Evolutionary conservation across 768 basidiomycete genomes (phyloP).

Genomic region (Lactarius sp.): DNA sequence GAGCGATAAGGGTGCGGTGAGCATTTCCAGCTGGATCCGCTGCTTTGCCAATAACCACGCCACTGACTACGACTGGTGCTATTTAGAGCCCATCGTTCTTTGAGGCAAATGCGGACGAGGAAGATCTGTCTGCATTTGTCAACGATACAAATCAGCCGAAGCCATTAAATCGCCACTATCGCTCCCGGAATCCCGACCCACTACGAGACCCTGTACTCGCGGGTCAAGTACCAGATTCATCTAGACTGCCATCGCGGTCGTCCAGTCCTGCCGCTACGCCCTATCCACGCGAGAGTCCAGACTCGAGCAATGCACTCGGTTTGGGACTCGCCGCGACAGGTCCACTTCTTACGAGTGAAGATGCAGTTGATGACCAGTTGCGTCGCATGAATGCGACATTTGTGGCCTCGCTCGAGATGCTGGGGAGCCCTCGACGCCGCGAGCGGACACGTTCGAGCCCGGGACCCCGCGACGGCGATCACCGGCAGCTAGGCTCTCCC

Average conservation of each 20-base stretch:
- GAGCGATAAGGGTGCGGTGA: conserved; percentile 26
- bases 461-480: conserved; percentile 14
- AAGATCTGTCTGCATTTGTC: conserved; percentile 73
- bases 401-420: conserved; percentile 55
- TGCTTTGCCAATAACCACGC: conserved; percentile 12
- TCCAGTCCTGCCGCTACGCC: conserved; percentile 12
- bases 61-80: conserved; percentile 5
- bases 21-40: not conserved
- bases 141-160: conserved; percentile 70
- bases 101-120: conserved; percentile 56
- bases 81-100: conserved; percentile 41
- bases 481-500: conserved; percentile 11
- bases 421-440: conserved; percentile 37
- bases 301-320: conserved; percentile 27
- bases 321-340: conserved; percentile 34
- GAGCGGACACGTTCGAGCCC: conserved; percentile 28
- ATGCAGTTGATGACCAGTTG: conserved; percentile 61
- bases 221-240: conserved; percentile 8
- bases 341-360: conserved; percentile 59
- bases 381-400: conserved; percentile 66
- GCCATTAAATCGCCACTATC: conserved; percentile 40
- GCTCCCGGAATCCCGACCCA: conserved; percentile 25
- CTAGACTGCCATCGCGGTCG: conserved; percentile 4
- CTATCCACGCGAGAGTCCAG: conserved; percentile 20
- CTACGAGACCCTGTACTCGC: conserved; percentile 17